Evolutionary conservation across 352 stramenopile species (phyloP), one percentile per base, ranked within the genome.

Genomic region (Phytopythium helicoides): DNA sequence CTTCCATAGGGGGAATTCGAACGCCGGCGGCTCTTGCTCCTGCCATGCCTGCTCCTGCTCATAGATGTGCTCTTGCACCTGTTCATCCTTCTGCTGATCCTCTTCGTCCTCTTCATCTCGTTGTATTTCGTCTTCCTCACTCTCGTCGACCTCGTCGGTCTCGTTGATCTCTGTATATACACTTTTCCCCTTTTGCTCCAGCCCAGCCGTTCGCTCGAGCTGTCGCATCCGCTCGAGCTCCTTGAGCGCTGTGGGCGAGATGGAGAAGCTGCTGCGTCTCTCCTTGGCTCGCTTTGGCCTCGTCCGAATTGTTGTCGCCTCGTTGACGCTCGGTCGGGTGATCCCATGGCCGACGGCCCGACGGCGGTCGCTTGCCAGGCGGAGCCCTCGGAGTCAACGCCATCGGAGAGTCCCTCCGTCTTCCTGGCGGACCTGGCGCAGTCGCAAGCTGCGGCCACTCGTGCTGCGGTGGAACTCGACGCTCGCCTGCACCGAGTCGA

Each of bases 231-330:
- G 59, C 2, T 75, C 75, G 11, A 86, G 53, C 18, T 86, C 68
- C 42, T 81, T 71, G 31, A 86, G 47, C 1, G 64, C 67, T 41
- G 72, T 64, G 23, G 75, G 67, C 3, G 74, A 77, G 50, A 88
- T 83, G 16, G 73, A 79, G 42, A 86, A 88, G 39, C 77, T 88
- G 47, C 68, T 81, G n/a, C 77, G 72, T 36, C 74, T 62, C 21
- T 86, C 69, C 31, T 83, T 55, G 11, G 52, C 62, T 34, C 52
- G 47, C 9, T 31, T 53, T 22, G 47, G 18, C 26, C 19, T 47
- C 4, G 42, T 65, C 41, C 11, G 7, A 21, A 19, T 52, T 66
- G 39, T 66, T 73, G 25, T 47, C 39, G 31, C 36, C 40, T 26
- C 25, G 51, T 16, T 56, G 26, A 10, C 28, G 18, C n/a, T 49